A percentile compares a stretch with the other conserved stretches of the same genome.
Conservation (phyloP, 257 asterid species). For the Solanum bulbocastanum region DNA sequence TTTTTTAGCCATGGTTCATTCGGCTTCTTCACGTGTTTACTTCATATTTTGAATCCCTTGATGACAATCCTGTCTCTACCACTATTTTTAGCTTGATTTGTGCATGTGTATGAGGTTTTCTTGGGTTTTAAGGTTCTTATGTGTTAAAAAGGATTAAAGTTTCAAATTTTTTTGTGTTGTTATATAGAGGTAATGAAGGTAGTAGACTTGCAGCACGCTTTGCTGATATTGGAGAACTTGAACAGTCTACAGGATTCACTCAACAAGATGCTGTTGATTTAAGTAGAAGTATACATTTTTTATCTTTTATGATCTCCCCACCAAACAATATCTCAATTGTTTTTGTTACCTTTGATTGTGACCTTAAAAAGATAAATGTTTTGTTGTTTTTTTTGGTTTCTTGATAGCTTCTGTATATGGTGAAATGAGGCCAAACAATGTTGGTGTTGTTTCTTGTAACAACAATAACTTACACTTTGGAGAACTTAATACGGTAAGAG, state of each 20-base stretch:
- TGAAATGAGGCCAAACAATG: constrained; percentile 39
- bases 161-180: neutral
- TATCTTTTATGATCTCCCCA: neutral
- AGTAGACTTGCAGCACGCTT: constrained; percentile 30
- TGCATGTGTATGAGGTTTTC: neutral
- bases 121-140: neutral
- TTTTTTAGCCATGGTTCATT: neutral
- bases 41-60: neutral
- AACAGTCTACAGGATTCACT: constrained; percentile 43
- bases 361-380: neutral
- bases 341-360: neutral
- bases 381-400: neutral
- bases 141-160: neutral
- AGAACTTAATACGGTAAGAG: constrained; percentile 40
- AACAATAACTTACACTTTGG: constrained; percentile 37
- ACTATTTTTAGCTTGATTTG: neutral
- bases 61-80: neutral
- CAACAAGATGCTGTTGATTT: constrained; percentile 45
- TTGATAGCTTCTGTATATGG: constrained; percentile 35
- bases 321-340: neutral
- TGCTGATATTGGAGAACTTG: constrained; percentile 53
- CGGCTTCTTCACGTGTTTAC: neutral
- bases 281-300: constrained; percentile 32
- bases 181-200: constrained; percentile 36
- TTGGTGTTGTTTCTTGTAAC: constrained; percentile 19